Percentiles rank a stretch among this genome's conserved stretches.
Conservation (phyloP, 805 yeast genomes). For the Ogataea degrootiae region DNA sequence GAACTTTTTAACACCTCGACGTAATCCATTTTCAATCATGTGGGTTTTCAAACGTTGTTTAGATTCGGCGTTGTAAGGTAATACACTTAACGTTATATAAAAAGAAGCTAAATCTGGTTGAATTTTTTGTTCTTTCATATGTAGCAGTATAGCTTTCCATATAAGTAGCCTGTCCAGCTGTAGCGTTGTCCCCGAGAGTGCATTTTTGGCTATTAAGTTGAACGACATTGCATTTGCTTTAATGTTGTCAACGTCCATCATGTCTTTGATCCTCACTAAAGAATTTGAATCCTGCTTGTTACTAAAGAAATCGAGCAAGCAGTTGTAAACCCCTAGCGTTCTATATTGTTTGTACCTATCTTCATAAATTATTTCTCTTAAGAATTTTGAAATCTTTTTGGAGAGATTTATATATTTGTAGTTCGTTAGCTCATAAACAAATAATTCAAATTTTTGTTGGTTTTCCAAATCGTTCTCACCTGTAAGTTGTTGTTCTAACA, state of each 20-base stretch:
- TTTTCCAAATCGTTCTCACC: too few species aligned
- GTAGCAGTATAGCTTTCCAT: conserved; percentile 11
- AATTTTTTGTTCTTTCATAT: conserved; percentile 11
- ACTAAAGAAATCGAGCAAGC: too few species aligned
- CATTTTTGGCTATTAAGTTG: conserved; percentile 21
- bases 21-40: not conserved
- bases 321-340: too few species aligned
- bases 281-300: conserved; percentile 30
- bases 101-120: conserved; percentile 18
- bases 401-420: too few species aligned
- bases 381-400: conserved; percentile 7
- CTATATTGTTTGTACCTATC: not conserved
- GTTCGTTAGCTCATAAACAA: too few species aligned
- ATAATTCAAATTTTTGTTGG: too few species aligned
- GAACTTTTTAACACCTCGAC: conserved; percentile 12
- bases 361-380: conserved; percentile 7
- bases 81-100: conserved; percentile 15
- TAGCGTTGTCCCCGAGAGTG: conserved; percentile 6
- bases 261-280: conserved; percentile 35
- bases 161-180: conserved; percentile 14
- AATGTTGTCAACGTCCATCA: conserved; percentile 2
- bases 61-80: conserved; percentile 12
- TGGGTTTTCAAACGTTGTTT: conserved; percentile 8
- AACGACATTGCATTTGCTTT: conserved; percentile 16
- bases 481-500: too few species aligned